phyloP scores from a whole-genome alignment of 192 early-diverging fungal species.

The Coemansia sp. region DNA sequence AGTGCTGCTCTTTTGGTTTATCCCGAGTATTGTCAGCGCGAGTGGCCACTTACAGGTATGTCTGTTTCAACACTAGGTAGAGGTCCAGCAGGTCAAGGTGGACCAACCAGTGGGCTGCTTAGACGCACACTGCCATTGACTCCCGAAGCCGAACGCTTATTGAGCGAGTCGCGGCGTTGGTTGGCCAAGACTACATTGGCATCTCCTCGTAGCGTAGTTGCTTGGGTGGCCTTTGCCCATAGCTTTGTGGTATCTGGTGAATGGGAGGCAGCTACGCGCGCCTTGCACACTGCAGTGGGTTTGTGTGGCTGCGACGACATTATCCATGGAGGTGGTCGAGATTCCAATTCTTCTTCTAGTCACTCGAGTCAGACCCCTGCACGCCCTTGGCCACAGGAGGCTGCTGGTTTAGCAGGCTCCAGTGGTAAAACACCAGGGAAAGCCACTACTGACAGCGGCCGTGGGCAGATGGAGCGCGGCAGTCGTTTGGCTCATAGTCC shows the following conservation, averaged over 20 bases:
- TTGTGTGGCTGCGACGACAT: constrained; percentile 47
- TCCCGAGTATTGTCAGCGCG: constrained; percentile 14
- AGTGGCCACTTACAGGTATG: constrained; percentile 34
- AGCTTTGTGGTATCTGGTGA: constrained; percentile 45
- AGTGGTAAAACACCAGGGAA: too few relatives aligned
- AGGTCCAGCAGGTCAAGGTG: not conserved
- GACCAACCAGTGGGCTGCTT: constrained; percentile 8
- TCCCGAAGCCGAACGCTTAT: constrained; percentile 32
- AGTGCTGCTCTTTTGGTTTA: constrained; percentile 16
- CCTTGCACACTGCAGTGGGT: constrained; percentile 44
- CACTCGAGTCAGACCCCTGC: too few relatives aligned
- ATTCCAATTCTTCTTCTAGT: constrained; percentile 1
- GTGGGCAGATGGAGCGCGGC: constrained; percentile 30
- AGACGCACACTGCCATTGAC: constrained; percentile 19
- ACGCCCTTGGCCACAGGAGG: too few relatives aligned
- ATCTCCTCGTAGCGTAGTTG: constrained; percentile 40
- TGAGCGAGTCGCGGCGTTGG: constrained; percentile 47
- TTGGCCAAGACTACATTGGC: constrained; percentile 48
- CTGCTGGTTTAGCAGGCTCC: too few relatives aligned
- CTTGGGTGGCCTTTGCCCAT: constrained; percentile 51
- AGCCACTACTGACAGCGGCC: too few relatives aligned
- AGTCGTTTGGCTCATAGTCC: constrained; percentile 41
- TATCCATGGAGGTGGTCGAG: constrained; percentile 31
- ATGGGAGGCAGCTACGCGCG: constrained; percentile 50
- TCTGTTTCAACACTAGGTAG: constrained; percentile 8